Evolutionary conservation across 2,329 filamentous ascomycete species (phyloP).

Genomic region (Beauveria asiatica): DNA sequence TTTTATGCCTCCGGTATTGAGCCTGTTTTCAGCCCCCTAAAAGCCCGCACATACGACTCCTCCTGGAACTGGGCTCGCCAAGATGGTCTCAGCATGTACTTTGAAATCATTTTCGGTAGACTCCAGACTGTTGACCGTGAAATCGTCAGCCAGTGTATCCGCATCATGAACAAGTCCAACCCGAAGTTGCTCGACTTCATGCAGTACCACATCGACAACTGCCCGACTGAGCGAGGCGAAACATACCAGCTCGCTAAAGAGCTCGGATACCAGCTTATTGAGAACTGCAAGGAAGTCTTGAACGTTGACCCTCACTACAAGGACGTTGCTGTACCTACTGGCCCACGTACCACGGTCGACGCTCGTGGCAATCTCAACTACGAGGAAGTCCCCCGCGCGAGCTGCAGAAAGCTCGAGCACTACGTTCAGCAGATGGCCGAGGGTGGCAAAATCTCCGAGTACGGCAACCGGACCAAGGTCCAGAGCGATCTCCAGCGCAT

Average conservation of each 20-base stretch:
- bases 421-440: conserved; percentile 99
- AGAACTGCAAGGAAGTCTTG: conserved; percentile 94
- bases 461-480: conserved; percentile 95
- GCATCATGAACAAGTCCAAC: conserved; percentile 98
- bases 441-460: conserved; percentile 96
- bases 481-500: conserved; percentile 91
- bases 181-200: conserved; percentile 94
- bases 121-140: conserved; percentile 90
- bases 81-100: conserved; percentile 97
- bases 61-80: conserved; percentile 99
- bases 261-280: conserved; percentile 84
- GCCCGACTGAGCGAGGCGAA: conserved; percentile 90
- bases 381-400: conserved; percentile 75
- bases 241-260: conserved; percentile 97
- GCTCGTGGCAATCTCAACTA: conserved; percentile 88
- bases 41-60: conserved; percentile 93
- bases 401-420: conserved; percentile 93
- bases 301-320: conserved; percentile 83
- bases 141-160: conserved; percentile 97
- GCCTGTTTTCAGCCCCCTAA: conserved; percentile 85
- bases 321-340: conserved; percentile 87
- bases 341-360: conserved; percentile 86
- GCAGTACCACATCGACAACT: conserved; percentile 99
- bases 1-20: conserved; percentile 93
- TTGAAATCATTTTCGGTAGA: conserved; percentile 95